Base-by-base conservation (phyloP, 805 yeast genomes). In the Brettanomyces anomalus region DNA sequence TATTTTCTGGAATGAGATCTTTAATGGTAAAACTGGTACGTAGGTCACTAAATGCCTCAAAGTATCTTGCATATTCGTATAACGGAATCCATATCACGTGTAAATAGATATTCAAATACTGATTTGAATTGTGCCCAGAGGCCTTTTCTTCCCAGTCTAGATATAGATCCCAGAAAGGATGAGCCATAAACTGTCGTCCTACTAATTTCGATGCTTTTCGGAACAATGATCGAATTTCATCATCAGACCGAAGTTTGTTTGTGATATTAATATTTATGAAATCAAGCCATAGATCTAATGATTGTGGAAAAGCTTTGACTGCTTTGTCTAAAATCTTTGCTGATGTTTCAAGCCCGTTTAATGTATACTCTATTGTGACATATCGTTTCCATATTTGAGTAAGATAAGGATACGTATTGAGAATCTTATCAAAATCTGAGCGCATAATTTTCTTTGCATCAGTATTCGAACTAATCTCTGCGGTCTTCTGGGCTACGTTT, bases 41-140 rank as follows among this genome's bases (percentile, higher is more conserved):
- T 46, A 67, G 48, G 48, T 66, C 66, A 46, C 65, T 52, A 54
- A 77, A 61, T 54, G 68, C 56, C 65, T 67, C 78, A 53, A 76
- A 84, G 58, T 81, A 90, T 49, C 74, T 77, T 0, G 96, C 81
- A 58, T 87, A 89, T 53, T 88, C 95, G 60, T 90, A 90, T 37
- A 90, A 61, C 0, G 97, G 97, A 3, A 85, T 66, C 34, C 56
- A 55, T 33, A 77, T 59, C 37, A 79, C 61, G 45, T 65, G 63
- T 24, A 70, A 51, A 44, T 80, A 70, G 1, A 77, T 52, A 3
- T 60, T 57, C 2, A 67, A 52, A 4, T 72, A 58, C 32, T 65
- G 70, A 20, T 52, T 50, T 28, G 72, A 64, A 19, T 58, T 55
- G 14, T 61, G 60, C 20, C 63, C 63, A 8, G 53, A 50, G 5